phyloP scores from a whole-genome alignment of 352 stramenopile species.

The Phytophthora citrophthora region DNA sequence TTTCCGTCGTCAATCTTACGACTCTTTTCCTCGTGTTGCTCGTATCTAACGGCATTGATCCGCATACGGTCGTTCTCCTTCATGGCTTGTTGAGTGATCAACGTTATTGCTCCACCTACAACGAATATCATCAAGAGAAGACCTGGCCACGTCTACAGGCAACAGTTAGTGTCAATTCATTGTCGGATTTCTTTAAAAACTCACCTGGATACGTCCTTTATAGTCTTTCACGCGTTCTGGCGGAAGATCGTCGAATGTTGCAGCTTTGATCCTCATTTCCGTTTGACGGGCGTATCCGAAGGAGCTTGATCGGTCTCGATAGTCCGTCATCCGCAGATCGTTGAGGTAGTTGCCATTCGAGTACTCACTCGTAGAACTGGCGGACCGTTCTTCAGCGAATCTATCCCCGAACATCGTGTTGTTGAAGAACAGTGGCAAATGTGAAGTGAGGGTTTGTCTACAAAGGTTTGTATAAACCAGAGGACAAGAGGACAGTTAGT shows the following conservation, averaged over 20 bases:
- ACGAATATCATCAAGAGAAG: constrained; percentile 57
- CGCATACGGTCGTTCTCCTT: constrained; percentile 35
- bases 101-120: constrained; percentile 32
- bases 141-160: constrained; percentile 61
- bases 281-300: constrained; percentile 36
- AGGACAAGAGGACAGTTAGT: too few species aligned
- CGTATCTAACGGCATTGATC: constrained; percentile 27
- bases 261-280: constrained; percentile 63
- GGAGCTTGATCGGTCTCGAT: background rate
- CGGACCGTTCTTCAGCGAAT: too few species aligned
- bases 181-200: too few species aligned
- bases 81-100: constrained; percentile 50
- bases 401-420: too few species aligned
- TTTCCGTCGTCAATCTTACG: constrained; percentile 55
- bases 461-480: too few species aligned
- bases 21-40: constrained; percentile 26
- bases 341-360: constrained; percentile 30
- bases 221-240: constrained; percentile 64
- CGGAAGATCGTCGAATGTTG: constrained; percentile 39
- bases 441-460: too few species aligned
- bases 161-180: too few species aligned
- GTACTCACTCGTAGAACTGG: constrained; percentile 23
- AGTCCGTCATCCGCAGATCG: background rate
- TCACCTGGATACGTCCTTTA: constrained; percentile 48
- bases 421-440: too few species aligned